Evolutionary conservation across 805 yeast species (phyloP).

Genomic region (Suhomyces kilbournensis): DNA sequence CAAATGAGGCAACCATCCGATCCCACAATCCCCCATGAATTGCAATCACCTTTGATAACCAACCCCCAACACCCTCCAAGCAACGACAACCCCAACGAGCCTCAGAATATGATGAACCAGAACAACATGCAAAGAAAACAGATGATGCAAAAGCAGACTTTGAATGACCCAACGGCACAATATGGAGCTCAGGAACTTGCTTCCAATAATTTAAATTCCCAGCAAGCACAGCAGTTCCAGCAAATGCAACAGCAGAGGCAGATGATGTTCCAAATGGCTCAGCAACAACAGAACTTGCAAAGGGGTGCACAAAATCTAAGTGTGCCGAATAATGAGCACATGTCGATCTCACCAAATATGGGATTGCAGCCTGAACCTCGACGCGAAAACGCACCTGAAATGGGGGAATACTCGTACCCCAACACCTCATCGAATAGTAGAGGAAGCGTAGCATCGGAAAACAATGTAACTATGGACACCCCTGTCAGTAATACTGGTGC

Average conservation of each 20-base stretch:
- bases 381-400: neutral
- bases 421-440: neutral
- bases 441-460: neutral
- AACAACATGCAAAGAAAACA: slow-evolving; percentile 17
- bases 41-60: slow-evolving; percentile 6
- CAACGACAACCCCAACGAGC: slow-evolving; percentile 15
- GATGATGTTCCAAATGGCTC: slow-evolving; percentile 8
- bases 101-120: slow-evolving; percentile 20
- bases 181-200: neutral
- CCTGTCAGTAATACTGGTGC: neutral
- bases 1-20: slow-evolving; percentile 1
- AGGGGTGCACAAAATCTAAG: neutral
- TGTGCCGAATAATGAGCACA: neutral
- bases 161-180: slow-evolving; percentile 2
- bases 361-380: neutral
- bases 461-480: neutral
- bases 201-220: slow-evolving; percentile 1
- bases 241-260: slow-evolving; percentile 8
- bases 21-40: neutral
- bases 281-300: neutral
- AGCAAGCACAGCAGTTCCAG: slow-evolving; percentile 9
- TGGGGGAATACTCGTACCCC: neutral
- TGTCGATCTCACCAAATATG: neutral
- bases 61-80: slow-evolving; percentile 2
- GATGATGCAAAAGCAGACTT: slow-evolving; percentile 8